A percentile compares a stretch with the other conserved stretches of the same genome.
Evolutionary conservation across 2,329 filamentous ascomycete genomes (phyloP).

Genomic region (Achaetomium macrosporum): DNA sequence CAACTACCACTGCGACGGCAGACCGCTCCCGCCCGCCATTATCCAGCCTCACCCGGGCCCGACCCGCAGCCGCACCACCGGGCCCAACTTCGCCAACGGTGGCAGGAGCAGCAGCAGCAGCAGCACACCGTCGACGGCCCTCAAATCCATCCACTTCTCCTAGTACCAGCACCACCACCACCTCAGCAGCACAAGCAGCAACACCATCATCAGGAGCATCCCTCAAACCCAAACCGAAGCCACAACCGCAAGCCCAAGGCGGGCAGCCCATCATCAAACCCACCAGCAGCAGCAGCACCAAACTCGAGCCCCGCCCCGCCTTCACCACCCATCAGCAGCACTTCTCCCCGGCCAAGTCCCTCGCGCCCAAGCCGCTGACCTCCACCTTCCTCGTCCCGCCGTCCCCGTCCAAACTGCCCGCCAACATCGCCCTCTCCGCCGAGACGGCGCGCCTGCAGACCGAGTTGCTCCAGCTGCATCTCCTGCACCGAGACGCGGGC

Average conservation of each 20-base stretch:
- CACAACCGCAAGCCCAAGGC: not conserved
- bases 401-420: slow-evolving; percentile 55
- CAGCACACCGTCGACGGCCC: slow-evolving; percentile 14
- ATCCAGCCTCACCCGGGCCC: slow-evolving; percentile 3
- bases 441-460: slow-evolving; percentile 56
- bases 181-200: slow-evolving; percentile 5
- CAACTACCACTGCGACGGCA: slow-evolving; percentile 1
- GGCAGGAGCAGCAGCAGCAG: not conserved
- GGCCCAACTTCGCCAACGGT: not conserved
- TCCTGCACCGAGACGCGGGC: slow-evolving; percentile 53
- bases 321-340: slow-evolving; percentile 63
- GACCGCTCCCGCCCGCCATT: slow-evolving; percentile 19
- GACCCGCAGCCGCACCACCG: not conserved
- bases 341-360: slow-evolving; percentile 58
- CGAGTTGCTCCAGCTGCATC: slow-evolving; percentile 59
- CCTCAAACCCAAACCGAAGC: not conserved
- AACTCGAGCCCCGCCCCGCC: slow-evolving; percentile 36
- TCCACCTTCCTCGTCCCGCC: slow-evolving; percentile 53
- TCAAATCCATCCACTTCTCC: not conserved
- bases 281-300: not conserved
- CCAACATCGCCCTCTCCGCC: slow-evolving; percentile 53
- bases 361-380: slow-evolving; percentile 56
- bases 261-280: not conserved
- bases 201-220: not conserved
- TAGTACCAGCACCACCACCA: not conserved